These are phyloP conservation scores for Trichoderma sp. DNA, from an alignment of 2,329 filamentous ascomycete species.

Conservation along the genomic window DNA sequence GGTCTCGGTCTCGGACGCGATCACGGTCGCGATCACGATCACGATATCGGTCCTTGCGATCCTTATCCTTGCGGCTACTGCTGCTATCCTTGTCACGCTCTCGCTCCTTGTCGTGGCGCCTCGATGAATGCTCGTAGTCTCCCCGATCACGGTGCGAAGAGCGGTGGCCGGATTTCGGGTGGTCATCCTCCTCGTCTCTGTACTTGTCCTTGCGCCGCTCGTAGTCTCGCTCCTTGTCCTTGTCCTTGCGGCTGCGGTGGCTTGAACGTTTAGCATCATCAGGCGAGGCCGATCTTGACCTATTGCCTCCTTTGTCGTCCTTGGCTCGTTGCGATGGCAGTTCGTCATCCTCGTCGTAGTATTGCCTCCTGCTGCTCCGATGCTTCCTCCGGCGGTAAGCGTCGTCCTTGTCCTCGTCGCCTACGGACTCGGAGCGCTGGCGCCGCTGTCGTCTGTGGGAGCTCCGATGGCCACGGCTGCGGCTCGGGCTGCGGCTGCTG, in stretches of 20 bases:
- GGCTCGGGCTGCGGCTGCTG: conserved; percentile 46
- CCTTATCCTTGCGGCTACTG: conserved; percentile 35
- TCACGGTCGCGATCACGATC: conserved; percentile 40
- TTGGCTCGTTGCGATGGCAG: conserved; percentile 46
- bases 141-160: conserved; percentile 49
- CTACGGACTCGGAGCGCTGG: conserved; percentile 57
- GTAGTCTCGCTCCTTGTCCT: conserved; percentile 47
- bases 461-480: conserved; percentile 50
- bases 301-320: conserved; percentile 52
- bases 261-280: conserved; percentile 59
- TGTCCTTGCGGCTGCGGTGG: conserved; percentile 64
- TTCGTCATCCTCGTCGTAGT: conserved; percentile 50
- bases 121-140: conserved; percentile 40
- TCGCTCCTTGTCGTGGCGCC: conserved; percentile 43
- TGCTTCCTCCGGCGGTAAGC: conserved; percentile 55
- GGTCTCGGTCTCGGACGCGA: conserved; percentile 35
- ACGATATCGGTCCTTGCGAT: conserved; percentile 43
- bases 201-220: conserved; percentile 48
- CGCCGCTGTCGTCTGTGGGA: conserved; percentile 52
- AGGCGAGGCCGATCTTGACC: conserved; percentile 67
- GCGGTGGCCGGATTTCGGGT: conserved; percentile 46
- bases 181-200: conserved; percentile 51
- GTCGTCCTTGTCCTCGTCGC: conserved; percentile 51
- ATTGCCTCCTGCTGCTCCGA: conserved; percentile 48
- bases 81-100: conserved; percentile 43